Evolutionary conservation across 148 eudicot species (phyloP).

Genomic region (Cornus controversa): DNA sequence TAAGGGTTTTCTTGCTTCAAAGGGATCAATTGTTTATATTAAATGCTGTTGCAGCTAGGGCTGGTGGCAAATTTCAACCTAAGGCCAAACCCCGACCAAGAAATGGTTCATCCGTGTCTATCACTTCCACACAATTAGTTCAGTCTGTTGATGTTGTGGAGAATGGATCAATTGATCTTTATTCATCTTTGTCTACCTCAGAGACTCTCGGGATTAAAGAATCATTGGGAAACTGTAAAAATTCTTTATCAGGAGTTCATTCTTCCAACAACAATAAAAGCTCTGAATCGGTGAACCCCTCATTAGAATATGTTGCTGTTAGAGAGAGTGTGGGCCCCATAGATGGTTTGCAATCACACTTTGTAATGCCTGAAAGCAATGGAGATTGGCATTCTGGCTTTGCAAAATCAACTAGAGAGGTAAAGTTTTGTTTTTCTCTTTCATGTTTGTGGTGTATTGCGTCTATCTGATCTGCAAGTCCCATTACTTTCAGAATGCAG

Average conservation of each 20-base stretch:
- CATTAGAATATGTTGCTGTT: neutral
- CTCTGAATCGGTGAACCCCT: neutral
- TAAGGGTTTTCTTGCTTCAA: neutral
- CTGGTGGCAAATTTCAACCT: conserved; percentile 57
- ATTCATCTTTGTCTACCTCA: conserved; percentile 13
- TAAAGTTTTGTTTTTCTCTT: conserved; percentile 9
- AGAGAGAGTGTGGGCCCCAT: conserved; percentile 25
- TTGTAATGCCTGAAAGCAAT: conserved; percentile 6
- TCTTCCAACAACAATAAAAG: conserved; percentile 6
- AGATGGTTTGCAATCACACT: conserved; percentile 14
- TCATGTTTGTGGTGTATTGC: neutral
- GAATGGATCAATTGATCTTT: conserved; percentile 10
- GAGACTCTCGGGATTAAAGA: neutral
- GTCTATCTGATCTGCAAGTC: neutral
- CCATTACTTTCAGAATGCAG: conserved; percentile 33
- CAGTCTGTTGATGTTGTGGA: conserved; percentile 19
- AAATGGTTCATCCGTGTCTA: conserved; percentile 23
- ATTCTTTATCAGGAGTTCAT: conserved; percentile 2
- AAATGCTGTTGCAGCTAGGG: conserved; percentile 32
- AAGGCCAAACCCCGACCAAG: conserved; percentile 50
- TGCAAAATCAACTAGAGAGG: conserved; percentile 37
- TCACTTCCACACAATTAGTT: conserved; percentile 14
- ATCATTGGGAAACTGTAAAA: conserved; percentile 5
- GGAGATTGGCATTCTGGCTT: conserved; percentile 16
- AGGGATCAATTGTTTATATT: neutral